Base-by-base conservation (phyloP, 2,329 filamentous ascomycete genomes). In the Paecilomyces dactylethromorphus region DNA sequence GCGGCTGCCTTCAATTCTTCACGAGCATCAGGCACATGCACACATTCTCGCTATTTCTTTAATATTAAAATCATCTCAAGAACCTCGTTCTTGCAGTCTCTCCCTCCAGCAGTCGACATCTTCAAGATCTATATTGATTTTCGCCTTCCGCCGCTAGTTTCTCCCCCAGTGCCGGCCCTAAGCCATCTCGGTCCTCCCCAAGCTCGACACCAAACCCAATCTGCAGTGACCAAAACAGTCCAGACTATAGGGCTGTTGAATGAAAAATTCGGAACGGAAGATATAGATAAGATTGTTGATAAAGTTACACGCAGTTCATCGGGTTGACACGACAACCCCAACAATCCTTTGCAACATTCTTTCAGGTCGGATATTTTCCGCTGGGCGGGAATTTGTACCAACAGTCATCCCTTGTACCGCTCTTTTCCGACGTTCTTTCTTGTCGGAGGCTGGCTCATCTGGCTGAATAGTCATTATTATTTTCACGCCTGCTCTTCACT, bases 311-410 rank as follows among this genome's bases (percentile, higher is more conserved):
- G 35, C 52, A 55, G 53, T 49, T 32, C 12, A 45, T 33, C 15
- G 64, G 63, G 69, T 72, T 71, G 69, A 72, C 70, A 69, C 68
- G 70, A 72, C 70, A 72, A 72, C 70, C 67, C 66, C 63, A 62
- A 64, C 66, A 66, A 71, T 71, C 67, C 67, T 70, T 52, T 58
- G 64, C 65, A 62, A 63, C 68, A 70, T 71, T 72, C 67, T 63
- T 68, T 61, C 62, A 59, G 26, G 7, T 59, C 54, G 39, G 31
- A 57, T 65, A 45, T 60, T 51, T 58, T 65, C 65, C 67, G 71
- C 72, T 68, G 71, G 72, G 62, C 63, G 65, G 68, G 61, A 56
- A 62, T 57, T 63, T 54, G 61, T 60, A 58, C 55, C 59, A 63
- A 57, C 29, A 26, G 45, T 53, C 21, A 22, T 24, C 39, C 26